Evolutionary conservation across 2,329 filamentous ascomycete genomes (phyloP).

Genomic region (Ceratocystis cubensis): DNA sequence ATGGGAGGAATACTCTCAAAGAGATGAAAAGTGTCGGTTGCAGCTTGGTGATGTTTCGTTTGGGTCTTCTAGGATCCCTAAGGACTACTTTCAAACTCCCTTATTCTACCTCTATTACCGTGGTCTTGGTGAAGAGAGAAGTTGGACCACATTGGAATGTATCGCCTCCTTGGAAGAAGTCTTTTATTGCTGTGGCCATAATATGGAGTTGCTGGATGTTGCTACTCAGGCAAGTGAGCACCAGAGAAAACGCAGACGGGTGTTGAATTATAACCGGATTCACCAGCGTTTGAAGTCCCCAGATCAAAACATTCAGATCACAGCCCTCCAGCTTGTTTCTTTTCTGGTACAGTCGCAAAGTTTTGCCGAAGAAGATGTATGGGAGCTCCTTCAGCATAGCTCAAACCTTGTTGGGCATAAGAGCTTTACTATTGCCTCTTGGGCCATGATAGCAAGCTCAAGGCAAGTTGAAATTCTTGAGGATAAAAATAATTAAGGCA

Average conservation of each 20-base stretch:
- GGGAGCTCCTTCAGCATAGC: constrained; percentile 46
- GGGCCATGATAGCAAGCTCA: constrained; percentile 73
- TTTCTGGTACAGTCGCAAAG: constrained; percentile 41
- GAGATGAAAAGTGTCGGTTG: constrained; percentile 57
- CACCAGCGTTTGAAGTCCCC: constrained; percentile 36
- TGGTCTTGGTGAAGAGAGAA: constrained; percentile 42
- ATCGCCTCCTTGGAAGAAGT: constrained; percentile 46
- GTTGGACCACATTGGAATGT: constrained; percentile 48
- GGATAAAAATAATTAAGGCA: neutral
- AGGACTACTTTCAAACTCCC: constrained; percentile 36
- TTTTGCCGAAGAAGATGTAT: constrained; percentile 40
- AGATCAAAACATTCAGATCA: constrained; percentile 35
- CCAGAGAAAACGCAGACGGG: constrained; percentile 41
- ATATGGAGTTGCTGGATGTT: neutral
- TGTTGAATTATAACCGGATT: constrained; percentile 35
- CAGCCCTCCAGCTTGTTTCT: constrained; percentile 45
- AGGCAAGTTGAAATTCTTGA: constrained; percentile 41
- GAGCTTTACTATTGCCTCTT: constrained; percentile 52
- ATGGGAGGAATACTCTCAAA: constrained; percentile 64
- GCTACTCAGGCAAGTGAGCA: constrained; percentile 31
- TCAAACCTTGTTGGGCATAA: constrained; percentile 54
- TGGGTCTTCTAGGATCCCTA: constrained; percentile 32
- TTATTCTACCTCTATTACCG: constrained; percentile 43
- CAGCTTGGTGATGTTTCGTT: constrained; percentile 67
- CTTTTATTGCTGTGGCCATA: constrained; percentile 12